Base-by-base conservation (phyloP, 106 monocot species). In the Triglochin maritima region DNA sequence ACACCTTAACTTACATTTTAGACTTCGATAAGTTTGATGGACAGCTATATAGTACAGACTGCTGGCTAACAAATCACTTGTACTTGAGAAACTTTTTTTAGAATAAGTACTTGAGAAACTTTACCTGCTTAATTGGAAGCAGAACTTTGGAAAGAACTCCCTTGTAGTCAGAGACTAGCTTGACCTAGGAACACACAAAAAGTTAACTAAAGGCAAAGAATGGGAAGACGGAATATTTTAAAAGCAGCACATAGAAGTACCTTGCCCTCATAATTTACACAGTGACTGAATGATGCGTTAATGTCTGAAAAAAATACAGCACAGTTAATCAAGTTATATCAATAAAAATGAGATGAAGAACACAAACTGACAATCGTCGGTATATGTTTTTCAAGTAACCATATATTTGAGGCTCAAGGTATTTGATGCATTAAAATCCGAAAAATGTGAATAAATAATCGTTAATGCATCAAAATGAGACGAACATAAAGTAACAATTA, bases 241-340 rank as follows among this genome's bases (percentile, higher is more conserved):
- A 46, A 2, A 68, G 5, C 12, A 54, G 13, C 46, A 56, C 50
- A 55, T 12, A 29, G 5, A 63, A 71, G 64, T 82, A 91, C 96
- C 91, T 99, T 99, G 13, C 98, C 98, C 64, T 84, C 77, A 72
- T 92, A 84, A 73, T 88, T 99, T 48, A 82, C 15, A 70, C 92
- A 98, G 12, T 74, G 70, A 69, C 80, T 84, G 75, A 92, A 99
- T 68, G 88, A 50, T 54, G 86, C 86, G 81, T 85, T 92, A 75
- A 99, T 92, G 46, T 99, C 96, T 96, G 87, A 15, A 63, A 66
- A 10, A 56, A 54, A 72, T 50, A 16, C 29, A 72, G 58, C 15
- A 45, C 56, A 4, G 56, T 17, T 55, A 14, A 14, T 12, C 43
- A 58, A 5, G 45, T 12, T 51, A 59, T 68, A 46, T 11, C 47